Base-by-base conservation (phyloP, 371 early-diverging fungal genomes). In the Polyrhizophydium stewartii region DNA sequence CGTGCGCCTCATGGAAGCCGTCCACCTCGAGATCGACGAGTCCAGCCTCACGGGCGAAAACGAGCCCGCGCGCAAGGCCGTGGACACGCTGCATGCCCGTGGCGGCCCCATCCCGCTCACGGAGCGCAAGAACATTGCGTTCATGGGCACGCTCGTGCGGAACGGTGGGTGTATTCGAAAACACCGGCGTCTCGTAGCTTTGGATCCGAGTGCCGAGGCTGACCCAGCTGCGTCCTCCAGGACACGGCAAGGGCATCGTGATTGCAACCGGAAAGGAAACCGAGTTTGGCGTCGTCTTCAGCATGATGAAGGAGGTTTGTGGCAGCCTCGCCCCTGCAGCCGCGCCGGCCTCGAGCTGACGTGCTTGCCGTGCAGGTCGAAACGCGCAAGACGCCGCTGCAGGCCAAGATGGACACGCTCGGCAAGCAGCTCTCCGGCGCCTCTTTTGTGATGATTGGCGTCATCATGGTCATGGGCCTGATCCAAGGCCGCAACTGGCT, bases 1-100 rank as follows among this genome's bases (percentile, higher is more conserved):
- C 70, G 76, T 90, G 56, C 82, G 93, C 47, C 64, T 92, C 35
- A 70, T 85, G 21, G 62, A 76, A 13, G 81, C 87, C 22, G 81
- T 86, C 24, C 89, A 90, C 62, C 73, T 92, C 40, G 88, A 91
- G 60, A 83, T 93, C 57, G 93, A 93, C 69, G 92, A 93, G 72
- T 89, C 92, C 13, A 90, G 85, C 63, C 74, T 94, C 69, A 93
- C 93, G 16, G 94, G 92, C n/a, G 94, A 94, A 70, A 90, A 83
- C 45, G 85, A 88, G 68, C 90, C 94, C 13, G 67, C 85, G 60
- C 72, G 79, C 21, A 94, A 94, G 68, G 73, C 77, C 32, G 63
- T 65, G 2, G 82, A 87, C 25, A 81, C 79, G 1, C 81, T 92
- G 41, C 47, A 64, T 13, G 35, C 59, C 10, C 16, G 21, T 21